Evolutionary conservation across 192 early-diverging fungal species (phyloP).

Genomic region (Coemansia sp.): DNA sequence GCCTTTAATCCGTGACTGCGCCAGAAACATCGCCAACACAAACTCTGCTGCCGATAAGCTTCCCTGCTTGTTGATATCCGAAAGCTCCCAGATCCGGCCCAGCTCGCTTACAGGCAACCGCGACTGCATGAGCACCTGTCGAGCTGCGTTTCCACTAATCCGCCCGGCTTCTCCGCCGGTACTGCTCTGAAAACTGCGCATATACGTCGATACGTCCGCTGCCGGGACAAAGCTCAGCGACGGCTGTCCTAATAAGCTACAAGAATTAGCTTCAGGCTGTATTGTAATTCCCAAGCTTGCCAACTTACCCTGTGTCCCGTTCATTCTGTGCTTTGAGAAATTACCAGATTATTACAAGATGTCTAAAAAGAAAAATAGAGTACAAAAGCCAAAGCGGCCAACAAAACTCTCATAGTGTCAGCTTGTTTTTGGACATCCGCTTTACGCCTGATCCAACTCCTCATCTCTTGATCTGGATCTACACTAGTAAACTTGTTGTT

Average conservation of each 20-base stretch:
- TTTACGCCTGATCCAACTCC: too few species aligned
- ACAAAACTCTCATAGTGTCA: too few species aligned
- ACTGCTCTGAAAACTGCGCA: conserved; percentile 27
- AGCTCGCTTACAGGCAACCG: conserved; percentile 55
- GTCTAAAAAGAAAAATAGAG: conserved; percentile 1
- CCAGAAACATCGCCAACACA: conserved; percentile 65
- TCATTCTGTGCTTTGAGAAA: conserved; percentile 5
- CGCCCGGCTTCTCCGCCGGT: conserved; percentile 12
- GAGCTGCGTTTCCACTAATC: conserved; percentile 56
- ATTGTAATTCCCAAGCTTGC: not conserved
- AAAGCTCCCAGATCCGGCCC: conserved; percentile 63
- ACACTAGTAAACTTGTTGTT: too few species aligned
- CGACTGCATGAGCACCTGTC: conserved; percentile 58
- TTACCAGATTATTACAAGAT: not conserved
- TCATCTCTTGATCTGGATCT: too few species aligned
- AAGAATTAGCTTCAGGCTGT: not conserved
- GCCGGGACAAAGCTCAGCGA: conserved; percentile 40
- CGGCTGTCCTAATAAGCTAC: conserved; percentile 14
- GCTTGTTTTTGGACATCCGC: too few species aligned
- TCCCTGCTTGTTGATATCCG: conserved; percentile 53
- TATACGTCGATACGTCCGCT: conserved; percentile 22
- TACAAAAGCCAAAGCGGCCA: not conserved
- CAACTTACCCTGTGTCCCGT: conserved; percentile 2
- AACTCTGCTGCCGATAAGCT: conserved; percentile 64
- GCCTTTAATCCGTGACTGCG: conserved; percentile 58